Base-by-base conservation (phyloP, 2,329 filamentous ascomycete genomes). In the Phoma sp. region DNA sequence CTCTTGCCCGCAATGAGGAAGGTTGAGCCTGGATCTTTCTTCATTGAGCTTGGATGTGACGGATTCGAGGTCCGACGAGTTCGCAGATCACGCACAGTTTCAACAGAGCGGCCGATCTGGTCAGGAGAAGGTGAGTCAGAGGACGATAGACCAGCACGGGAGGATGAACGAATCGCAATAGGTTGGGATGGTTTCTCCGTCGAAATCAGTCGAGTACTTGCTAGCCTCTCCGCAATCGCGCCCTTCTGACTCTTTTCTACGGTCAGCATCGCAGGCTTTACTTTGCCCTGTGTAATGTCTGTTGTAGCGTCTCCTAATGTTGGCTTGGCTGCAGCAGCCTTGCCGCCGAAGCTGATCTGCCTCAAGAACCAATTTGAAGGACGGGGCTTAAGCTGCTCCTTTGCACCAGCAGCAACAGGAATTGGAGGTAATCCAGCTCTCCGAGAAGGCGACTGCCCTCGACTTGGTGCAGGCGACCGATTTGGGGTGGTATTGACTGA, bases 281-380 rank as follows among this genome's bases (percentile, higher is more conserved):
- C 70, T 18, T 65, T 66, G 5, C 67, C 72, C 22, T 62, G 60
- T 11, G 65, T 69, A 22, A 74, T 67, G 18, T 73, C 68, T 32
- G 69, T 69, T 11, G 70, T 72, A 9, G 70, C 67, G 37, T 65
- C 62, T 25, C 64, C 65, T 7, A 66, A 60, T 2, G 67, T 73
- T 6, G 67, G 54, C 53, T 74, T 71, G 7, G 67, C 58, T 13
- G 68, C 53, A 4, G 60, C 55, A 40, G 62, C 62, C 33, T 66
- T 69, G 6, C 69, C 72, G n/a, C 69, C 72, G 47, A 75, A 75
- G 54, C 74, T 77, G 24, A 77, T 75, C 30, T 76, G 72, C 39
- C 72, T 59, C 8, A 75, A 57, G 27, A 75, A 72, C 72, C 72
- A 75, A 23, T 69, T 66, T 3, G 64, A 63, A 18, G 71, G 69